Evolutionary conservation across 1,284 basidiomycete species (phyloP).

Genomic region (Cutaneotrichosporon cutaneum): DNA sequence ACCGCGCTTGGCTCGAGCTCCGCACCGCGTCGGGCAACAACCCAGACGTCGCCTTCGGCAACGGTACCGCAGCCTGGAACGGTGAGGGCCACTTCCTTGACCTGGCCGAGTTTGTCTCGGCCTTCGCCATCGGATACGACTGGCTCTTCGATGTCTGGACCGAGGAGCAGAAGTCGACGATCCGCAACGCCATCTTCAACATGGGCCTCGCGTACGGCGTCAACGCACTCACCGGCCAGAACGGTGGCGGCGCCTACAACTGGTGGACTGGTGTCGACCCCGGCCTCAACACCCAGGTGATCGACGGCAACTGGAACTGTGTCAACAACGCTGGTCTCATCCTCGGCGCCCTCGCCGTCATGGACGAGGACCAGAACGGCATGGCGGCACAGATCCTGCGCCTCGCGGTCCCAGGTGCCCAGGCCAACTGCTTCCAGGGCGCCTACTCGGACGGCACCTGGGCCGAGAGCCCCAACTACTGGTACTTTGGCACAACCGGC

Average conservation of each 20-base stretch:
- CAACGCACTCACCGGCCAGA: conserved; percentile 55
- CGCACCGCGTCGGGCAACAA: conserved; percentile 49
- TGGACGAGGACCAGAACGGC: conserved; percentile 67
- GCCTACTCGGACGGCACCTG: conserved; percentile 79
- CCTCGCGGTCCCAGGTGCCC: conserved; percentile 22
- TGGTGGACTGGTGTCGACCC: conserved; percentile 55
- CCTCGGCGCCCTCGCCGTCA: conserved; percentile 83
- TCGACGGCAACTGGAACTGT: conserved; percentile 92
- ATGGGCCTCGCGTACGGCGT: conserved; percentile 72
- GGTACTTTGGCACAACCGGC: conserved; percentile 91
- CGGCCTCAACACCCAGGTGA: conserved; percentile 29
- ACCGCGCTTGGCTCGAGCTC: conserved; percentile 80
- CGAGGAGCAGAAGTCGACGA: conserved; percentile 66
- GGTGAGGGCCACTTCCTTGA: conserved; percentile 83
- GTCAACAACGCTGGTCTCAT: conserved; percentile 89
- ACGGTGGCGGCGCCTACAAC: conserved; percentile 43
- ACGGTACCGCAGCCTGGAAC: conserved; percentile 69
- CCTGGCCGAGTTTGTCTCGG: conserved; percentile 80
- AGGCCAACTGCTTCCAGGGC: conserved; percentile 70
- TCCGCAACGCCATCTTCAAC: conserved; percentile 72
- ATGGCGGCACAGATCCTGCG: conserved; percentile 11
- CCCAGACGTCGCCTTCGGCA: conserved; percentile 61
- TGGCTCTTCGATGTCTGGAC: conserved; percentile 86
- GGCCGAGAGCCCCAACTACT: conserved; percentile 94
- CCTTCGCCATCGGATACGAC: conserved; percentile 90